A percentile compares a stretch with the other conserved stretches of the same genome.
These are phyloP conservation scores for Agastache rugosa DNA, from an alignment of 257 asterid genomes.

Conservation along the genomic window DNA sequence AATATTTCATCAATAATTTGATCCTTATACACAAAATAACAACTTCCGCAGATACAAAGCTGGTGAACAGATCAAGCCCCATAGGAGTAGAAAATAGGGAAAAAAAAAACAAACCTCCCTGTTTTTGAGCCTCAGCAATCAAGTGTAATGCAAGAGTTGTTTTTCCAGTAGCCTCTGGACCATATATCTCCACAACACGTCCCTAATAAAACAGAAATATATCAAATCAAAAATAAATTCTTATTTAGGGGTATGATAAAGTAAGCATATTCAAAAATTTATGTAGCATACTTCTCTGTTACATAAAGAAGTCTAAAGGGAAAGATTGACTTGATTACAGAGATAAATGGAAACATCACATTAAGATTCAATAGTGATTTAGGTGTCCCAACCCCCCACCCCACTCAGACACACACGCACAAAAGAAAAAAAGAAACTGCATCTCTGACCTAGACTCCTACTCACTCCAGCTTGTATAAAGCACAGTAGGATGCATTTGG, in stretches of 20 bases:
- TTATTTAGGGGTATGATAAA: not conserved
- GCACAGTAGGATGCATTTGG: no score
- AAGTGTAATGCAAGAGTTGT: slow-evolving; percentile 96
- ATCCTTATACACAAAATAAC: not conserved
- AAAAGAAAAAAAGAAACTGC: no score
- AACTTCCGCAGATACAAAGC: not conserved
- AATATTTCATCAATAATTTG: not conserved
- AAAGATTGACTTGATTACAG: not conserved
- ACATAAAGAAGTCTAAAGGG: not conserved
- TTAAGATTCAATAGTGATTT: no score
- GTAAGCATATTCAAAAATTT: not conserved
- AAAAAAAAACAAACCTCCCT: slow-evolving; percentile 64
- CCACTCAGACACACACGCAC: no score
- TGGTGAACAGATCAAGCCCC: not conserved
- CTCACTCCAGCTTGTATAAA: no score
- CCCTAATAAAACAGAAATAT: slow-evolving; percentile 57
- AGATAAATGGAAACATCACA: not conserved
- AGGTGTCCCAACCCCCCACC: no score
- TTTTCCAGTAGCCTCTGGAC: slow-evolving; percentile 98
- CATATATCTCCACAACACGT: slow-evolving; percentile 95
- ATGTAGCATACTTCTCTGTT: not conserved
- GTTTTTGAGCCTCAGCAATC: slow-evolving; percentile 95
- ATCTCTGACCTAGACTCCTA: no score
- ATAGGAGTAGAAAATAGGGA: not conserved
- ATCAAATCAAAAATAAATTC: slow-evolving; percentile 17